Conservation (phyloP, 75 land plant species). For the Sequoia sempervirens region DNA sequence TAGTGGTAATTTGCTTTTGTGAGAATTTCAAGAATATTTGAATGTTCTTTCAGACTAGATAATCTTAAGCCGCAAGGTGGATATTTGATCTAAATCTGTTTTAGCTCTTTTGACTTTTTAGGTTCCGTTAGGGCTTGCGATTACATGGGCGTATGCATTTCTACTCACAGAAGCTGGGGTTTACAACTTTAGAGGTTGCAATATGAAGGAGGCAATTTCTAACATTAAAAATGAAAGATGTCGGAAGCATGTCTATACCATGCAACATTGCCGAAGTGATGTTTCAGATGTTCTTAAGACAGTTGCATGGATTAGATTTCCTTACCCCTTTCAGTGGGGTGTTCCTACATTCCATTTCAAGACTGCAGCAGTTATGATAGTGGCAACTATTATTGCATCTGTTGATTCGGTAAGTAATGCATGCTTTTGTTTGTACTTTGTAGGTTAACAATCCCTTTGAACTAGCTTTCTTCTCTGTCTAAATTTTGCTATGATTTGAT, state of each 20-base stretch:
- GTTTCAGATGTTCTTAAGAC: conserved; percentile 69
- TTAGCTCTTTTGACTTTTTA: conserved; percentile 16
- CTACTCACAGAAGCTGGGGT: conserved; percentile 81
- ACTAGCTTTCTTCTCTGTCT: not conserved
- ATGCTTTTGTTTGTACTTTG: not conserved
- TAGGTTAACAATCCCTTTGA: not conserved
- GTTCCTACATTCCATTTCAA: conserved; percentile 70
- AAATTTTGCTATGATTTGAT: not conserved
- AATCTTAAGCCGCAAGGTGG: not conserved
- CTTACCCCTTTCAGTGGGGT: conserved; percentile 98
- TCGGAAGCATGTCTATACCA: conserved; percentile 54
- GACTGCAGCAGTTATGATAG: conserved; percentile 67
- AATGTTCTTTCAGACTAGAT: not conserved
- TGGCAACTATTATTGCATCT: conserved; percentile 81
- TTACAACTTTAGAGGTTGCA: conserved; percentile 79
- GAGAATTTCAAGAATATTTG: not conserved
- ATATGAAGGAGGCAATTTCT: conserved; percentile 50
- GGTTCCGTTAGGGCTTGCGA: conserved; percentile 83
- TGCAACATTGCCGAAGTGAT: conserved; percentile 88
- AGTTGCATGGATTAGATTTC: conserved; percentile 83
- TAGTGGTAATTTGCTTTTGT: not conserved
- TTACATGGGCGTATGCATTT: conserved; percentile 90
- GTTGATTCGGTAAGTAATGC: conserved; percentile 86
- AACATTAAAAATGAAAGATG: conserved; percentile 58
- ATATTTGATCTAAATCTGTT: not conserved